Evolutionary conservation across 2,329 filamentous ascomycete species (phyloP).

Genomic region (Rasamsonia emersonii): DNA sequence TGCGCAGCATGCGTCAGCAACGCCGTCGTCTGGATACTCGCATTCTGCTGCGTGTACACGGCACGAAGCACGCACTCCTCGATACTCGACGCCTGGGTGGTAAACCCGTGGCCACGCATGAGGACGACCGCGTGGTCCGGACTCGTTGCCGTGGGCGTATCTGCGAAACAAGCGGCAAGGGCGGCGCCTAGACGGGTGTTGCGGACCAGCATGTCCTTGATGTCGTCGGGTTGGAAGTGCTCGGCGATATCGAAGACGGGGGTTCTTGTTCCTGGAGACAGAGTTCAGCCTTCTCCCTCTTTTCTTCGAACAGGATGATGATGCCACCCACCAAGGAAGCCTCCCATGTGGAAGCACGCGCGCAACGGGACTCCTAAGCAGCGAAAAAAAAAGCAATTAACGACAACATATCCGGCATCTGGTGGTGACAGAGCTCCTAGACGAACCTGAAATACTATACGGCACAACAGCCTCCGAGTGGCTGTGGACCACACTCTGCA

Average conservation of each 20-base stretch:
- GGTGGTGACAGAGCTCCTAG: not conserved
- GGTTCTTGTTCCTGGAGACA: slow-evolving; percentile 14
- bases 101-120: slow-evolving; percentile 41
- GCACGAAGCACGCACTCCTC: slow-evolving; percentile 34
- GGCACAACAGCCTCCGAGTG: slow-evolving; percentile 38
- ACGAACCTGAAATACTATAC: slow-evolving; percentile 32
- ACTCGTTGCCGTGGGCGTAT: slow-evolving; percentile 8
- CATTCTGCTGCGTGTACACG: slow-evolving; percentile 39
- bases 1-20: too few relatives aligned
- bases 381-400: not conserved
- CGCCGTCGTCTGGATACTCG: slow-evolving; percentile 33
- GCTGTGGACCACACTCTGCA: slow-evolving; percentile 38
- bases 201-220: slow-evolving; percentile 31
- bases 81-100: slow-evolving; percentile 28
- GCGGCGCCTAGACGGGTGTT: slow-evolving; percentile 23
- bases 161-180: slow-evolving; percentile 29
- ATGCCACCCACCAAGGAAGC: slow-evolving; percentile 32
- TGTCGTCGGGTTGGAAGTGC: slow-evolving; percentile 17
- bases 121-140: slow-evolving; percentile 30
- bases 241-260: slow-evolving; percentile 26
- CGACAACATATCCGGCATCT: too few relatives aligned
- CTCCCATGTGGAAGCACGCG: slow-evolving; percentile 37
- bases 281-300: too few relatives aligned
- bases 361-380: slow-evolving; percentile 20
- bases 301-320: too few relatives aligned